phyloP scores from a whole-genome alignment of 2,329 filamentous ascomycete species.

The Acephala macrosclerotiorum region DNA sequence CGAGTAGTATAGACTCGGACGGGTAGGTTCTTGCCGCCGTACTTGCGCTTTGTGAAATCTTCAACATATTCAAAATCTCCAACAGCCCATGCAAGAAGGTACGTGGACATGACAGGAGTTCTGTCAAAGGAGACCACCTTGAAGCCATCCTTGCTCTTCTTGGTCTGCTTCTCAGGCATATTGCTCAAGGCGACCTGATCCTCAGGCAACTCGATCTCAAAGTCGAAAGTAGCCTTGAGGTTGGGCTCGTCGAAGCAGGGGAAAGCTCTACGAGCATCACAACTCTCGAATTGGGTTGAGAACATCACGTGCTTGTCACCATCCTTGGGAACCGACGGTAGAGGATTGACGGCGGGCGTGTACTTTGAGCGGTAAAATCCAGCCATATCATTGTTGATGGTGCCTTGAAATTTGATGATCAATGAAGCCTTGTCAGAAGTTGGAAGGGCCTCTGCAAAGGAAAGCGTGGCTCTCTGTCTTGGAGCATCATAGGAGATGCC shows the following conservation, averaged over 20 bases:
- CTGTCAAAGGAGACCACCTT: constrained; percentile 81
- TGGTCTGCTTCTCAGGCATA: constrained; percentile 85
- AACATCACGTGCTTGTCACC: constrained; percentile 76
- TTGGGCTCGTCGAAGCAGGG: constrained; percentile 99
- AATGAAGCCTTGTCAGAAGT: constrained; percentile 71
- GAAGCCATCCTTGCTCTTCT: constrained; percentile 66
- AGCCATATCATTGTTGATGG: constrained; percentile 89
- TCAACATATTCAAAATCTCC: constrained; percentile 98
- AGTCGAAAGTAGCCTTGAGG: constrained; percentile 94
- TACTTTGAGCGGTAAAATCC: constrained; percentile 96
- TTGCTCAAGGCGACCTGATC: constrained; percentile 92
- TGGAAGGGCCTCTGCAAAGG: constrained; percentile 76
- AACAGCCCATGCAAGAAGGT: constrained; percentile 91
- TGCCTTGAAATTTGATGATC: constrained; percentile 77
- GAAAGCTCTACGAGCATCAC: constrained; percentile 92
- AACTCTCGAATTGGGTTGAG: constrained; percentile 97
- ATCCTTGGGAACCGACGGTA: constrained; percentile 79
- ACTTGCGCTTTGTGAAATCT: constrained; percentile 85
- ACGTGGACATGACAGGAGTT: constrained; percentile 90
- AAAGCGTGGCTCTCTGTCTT: constrained; percentile 82
- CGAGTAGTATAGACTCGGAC: constrained; percentile 96
- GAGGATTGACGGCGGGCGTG: constrained; percentile 76
- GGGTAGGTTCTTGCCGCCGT: constrained; percentile 89
- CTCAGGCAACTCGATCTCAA: constrained; percentile 88
- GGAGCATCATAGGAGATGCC: constrained; percentile 82